Conservation (phyloP, 176 grass and related monocot genomes). For the Juncus inflexus region DNA sequence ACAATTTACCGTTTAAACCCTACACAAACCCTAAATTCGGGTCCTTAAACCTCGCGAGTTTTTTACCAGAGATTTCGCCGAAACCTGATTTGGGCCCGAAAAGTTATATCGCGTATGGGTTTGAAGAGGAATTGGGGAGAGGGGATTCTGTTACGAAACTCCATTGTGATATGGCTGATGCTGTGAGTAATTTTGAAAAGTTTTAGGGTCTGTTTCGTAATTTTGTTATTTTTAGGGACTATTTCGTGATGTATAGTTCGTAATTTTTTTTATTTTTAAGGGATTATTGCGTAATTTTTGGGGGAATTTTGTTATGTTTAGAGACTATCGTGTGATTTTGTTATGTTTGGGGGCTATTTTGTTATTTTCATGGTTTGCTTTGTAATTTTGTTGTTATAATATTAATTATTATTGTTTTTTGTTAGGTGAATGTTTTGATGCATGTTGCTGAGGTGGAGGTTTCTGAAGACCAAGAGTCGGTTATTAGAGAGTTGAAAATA, state of each 20-base stretch:
- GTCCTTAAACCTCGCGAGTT: constrained; percentile 64
- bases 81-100: constrained; percentile 78
- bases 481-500: constrained; percentile 40
- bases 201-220: no score
- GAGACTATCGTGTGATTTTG: no score
- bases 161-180: constrained; percentile 87
- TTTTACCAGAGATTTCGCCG: constrained; percentile 42
- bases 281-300: background rate
- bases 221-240: background rate
- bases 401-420: constrained; percentile 1
- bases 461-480: background rate
- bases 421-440: constrained; percentile 74
- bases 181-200: constrained; percentile 31
- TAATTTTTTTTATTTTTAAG: background rate
- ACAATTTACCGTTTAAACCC: constrained; percentile 63
- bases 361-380: constrained; percentile 10
- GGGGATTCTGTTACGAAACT: constrained; percentile 87
- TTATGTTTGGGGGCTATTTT: background rate
- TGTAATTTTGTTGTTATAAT: background rate
- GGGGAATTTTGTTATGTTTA: background rate
- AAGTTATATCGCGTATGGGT: constrained; percentile 72
- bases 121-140: constrained; percentile 60
- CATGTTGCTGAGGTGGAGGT: constrained; percentile 43
- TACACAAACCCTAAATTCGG: constrained; percentile 74
- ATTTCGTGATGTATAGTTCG: background rate